A percentile compares a stretch with the other conserved stretches of the same genome.
Evolutionary conservation across 805 yeast genomes (phyloP).

Genomic region (Nakazawaea wyomingensis): DNA sequence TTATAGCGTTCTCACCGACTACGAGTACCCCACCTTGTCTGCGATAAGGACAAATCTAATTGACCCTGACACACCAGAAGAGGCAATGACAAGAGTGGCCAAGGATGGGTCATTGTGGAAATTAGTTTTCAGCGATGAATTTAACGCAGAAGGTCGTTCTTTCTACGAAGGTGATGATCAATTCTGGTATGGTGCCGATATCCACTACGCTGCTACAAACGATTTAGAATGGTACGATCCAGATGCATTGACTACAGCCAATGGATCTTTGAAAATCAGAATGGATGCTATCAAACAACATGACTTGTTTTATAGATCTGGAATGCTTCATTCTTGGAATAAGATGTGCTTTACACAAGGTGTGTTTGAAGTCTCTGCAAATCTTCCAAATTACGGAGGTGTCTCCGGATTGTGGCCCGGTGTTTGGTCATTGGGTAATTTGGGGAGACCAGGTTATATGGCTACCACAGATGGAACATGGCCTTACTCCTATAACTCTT

Average conservation of each 20-base stretch:
- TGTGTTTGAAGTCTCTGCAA: conserved; percentile 65
- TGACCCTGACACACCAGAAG: conserved; percentile 67
- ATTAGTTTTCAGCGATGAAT: conserved; percentile 87
- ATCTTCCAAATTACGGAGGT: conserved; percentile 74
- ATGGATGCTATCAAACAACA: conserved; percentile 84
- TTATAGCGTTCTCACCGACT: conserved; percentile 46
- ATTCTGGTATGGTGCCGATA: conserved; percentile 80
- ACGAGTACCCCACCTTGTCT: conserved; percentile 49
- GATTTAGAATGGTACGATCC: conserved; percentile 97
- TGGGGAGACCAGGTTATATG: conserved; percentile 86
- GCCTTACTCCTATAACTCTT: conserved; percentile 85
- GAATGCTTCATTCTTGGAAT: conserved; percentile 92
- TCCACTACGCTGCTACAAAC: conserved; percentile 80
- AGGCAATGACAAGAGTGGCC: conserved; percentile 40
- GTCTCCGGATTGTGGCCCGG: conserved; percentile 94
- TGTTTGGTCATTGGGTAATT: conserved; percentile 89
- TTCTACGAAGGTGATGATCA: conserved; percentile 91
- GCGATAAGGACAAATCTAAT: conserved; percentile 58
- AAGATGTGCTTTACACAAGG: conserved; percentile 88
- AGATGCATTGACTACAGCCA: conserved; percentile 73
- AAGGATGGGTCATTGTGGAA: conserved; percentile 63
- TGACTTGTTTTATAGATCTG: conserved; percentile 76
- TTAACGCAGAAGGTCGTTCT: conserved; percentile 83
- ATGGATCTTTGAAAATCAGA: conserved; percentile 64
- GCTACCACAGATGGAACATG: conserved; percentile 90